phyloP scores from a whole-genome alignment of 2,329 filamentous ascomycete genomes.

The Calonectria leucothoes region DNA sequence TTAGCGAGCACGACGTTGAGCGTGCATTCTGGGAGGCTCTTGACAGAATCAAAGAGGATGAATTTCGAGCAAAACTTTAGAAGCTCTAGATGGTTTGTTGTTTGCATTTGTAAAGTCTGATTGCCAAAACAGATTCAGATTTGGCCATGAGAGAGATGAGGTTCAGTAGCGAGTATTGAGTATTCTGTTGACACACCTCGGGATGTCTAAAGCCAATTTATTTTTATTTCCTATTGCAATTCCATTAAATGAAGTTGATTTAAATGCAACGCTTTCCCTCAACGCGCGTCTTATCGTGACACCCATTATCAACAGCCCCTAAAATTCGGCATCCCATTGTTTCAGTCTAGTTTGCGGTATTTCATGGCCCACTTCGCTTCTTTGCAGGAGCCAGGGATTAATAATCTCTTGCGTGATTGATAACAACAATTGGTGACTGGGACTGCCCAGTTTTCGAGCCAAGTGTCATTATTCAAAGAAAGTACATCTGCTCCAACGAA shows the following conservation, averaged over 20 bases:
- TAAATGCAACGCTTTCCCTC: not conserved
- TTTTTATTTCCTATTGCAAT: no score
- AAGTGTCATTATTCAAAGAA: not conserved
- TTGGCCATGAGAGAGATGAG: not conserved
- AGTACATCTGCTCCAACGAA: not conserved
- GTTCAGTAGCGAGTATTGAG: no score
- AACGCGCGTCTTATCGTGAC: not conserved
- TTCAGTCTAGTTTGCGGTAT: not conserved
- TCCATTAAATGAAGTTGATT: not conserved
- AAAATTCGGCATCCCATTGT: not conserved
- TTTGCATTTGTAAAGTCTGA: not conserved
- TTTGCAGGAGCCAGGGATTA: not conserved
- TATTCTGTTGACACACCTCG: no score
- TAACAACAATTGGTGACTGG: not conserved
- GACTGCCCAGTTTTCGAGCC: not conserved
- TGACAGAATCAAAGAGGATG: not conserved
- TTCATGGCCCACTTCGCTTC: not conserved
- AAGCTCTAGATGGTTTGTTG: not conserved
- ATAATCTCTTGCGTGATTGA: conserved; percentile 5
- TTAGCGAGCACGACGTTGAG: conserved; percentile 60
- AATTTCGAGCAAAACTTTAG: not conserved
- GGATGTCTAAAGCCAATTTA: not conserved
- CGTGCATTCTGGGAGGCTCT: conserved; percentile 43
- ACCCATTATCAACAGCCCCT: not conserved
- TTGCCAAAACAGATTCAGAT: no score